Base-by-base conservation (phyloP, 768 basidiomycete species). In the Boletus huronensis region DNA sequence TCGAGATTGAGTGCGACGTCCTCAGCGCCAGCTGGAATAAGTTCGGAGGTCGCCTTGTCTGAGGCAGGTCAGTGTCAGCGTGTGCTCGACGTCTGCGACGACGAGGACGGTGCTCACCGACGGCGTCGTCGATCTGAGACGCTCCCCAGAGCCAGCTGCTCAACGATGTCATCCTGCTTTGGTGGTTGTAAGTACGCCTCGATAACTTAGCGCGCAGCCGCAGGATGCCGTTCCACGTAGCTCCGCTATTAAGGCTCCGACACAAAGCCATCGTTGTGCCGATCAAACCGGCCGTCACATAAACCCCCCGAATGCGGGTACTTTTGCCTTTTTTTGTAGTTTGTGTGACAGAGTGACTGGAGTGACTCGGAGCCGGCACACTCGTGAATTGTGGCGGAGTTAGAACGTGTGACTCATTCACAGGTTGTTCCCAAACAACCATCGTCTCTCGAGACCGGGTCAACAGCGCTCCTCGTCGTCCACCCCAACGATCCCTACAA, bases 21-120 rank as follows among this genome's bases (percentile, higher is more conserved):
- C 69, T 95, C 92, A 49, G 83, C 75, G 26, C 88, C 89, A 44
- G 83, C 79, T 36, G 93, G 91, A 50, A 93, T 73, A 25, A 93
- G 78, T 70, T 94, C 92, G 4, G 93, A 93, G 16, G 94, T 97
- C n/a, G 91, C 90, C 74, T 90, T 93, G 77, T 94, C 93, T 96
- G 73, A 32, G 17, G 55, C 42, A 88, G 70, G 52, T 25, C 28
- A 31, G 59, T 36, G 52, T 60, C 48, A 58, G 49, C 5, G 11
- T 25, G 55, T 44, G 49, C 56, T 23, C 60, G 45, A 48, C 44
- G 41, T 55, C 31, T 8, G 19, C 11, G 41, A 57, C 43, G 29
- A 34, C 6, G 14, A 19, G 16, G 32, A 49, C 29, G 34, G n/a
- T 21, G 70, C 85, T 68, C 62, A 91, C 90, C 90, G 53, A 93